A percentile compares a stretch with the other conserved stretches of the same genome.
Conservation (phyloP, 106 monocot species). For the Acorus calamus region DNA sequence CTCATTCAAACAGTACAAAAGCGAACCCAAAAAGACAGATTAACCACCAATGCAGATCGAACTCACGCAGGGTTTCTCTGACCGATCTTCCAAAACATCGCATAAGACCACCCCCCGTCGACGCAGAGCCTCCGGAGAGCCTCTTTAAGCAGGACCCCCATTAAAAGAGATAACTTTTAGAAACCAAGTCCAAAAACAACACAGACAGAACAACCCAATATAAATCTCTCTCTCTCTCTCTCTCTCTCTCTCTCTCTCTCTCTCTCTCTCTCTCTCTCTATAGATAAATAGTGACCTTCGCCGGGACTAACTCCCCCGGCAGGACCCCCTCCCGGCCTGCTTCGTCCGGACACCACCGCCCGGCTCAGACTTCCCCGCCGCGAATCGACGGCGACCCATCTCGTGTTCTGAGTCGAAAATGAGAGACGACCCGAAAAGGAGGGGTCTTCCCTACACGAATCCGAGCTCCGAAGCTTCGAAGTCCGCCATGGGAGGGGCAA, state of each 20-base stretch:
- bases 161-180: background rate
- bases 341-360: constrained; percentile 10
- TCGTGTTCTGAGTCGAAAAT: background rate
- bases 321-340: constrained; percentile 16
- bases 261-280: too few relatives aligned
- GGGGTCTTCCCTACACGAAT: background rate
- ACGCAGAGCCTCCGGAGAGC: constrained; percentile 50
- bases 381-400: constrained; percentile 16
- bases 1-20: background rate
- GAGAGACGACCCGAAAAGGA: background rate
- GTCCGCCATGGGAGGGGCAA: too few relatives aligned
- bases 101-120: constrained; percentile 82
- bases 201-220: too few relatives aligned
- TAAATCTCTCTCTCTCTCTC: too few relatives aligned
- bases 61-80: constrained; percentile 35
- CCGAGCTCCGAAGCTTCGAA: too few relatives aligned
- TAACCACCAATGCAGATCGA: background rate
- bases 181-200: too few relatives aligned
- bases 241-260: too few relatives aligned
- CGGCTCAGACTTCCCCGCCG: constrained; percentile 10
- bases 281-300: too few relatives aligned
- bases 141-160: constrained; percentile 35
- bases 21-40: background rate
- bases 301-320: constrained; percentile 11
- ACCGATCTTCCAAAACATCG: constrained; percentile 64